A percentile compares a stretch with the other conserved stretches of the same genome.
Conservation (phyloP, 2,329 filamentous ascomycete species). For the Ophiostoma australiae region DNA sequence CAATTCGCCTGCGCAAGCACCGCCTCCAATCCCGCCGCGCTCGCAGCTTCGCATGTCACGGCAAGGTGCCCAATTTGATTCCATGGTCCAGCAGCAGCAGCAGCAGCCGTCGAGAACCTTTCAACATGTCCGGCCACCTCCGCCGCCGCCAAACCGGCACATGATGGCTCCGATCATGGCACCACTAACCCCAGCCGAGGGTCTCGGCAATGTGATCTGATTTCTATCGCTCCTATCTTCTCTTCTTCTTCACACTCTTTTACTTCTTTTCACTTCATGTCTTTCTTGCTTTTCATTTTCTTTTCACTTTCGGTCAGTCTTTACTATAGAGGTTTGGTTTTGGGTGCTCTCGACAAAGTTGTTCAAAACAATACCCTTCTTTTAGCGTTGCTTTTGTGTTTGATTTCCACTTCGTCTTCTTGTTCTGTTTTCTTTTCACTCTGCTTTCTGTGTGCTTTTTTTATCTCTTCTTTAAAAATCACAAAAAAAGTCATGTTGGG, state of each 20-base stretch:
- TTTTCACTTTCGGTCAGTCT: constrained; percentile 5
- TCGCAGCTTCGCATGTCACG: constrained; percentile 16
- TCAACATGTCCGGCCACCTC: constrained; percentile 29
- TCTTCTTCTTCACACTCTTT: background rate
- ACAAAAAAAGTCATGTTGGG: constrained; percentile 17
- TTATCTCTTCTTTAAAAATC: background rate
- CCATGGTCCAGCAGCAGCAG: constrained; percentile 12
- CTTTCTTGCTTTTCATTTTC: background rate
- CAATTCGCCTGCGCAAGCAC: constrained; percentile 17
- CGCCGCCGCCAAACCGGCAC: constrained; percentile 31
- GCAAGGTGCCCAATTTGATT: constrained; percentile 9
- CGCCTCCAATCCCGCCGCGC: constrained; percentile 15
- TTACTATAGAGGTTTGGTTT: constrained; percentile 13
- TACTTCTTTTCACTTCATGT: background rate
- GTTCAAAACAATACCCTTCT: constrained; percentile 14
- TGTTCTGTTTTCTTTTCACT: background rate
- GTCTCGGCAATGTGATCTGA: constrained; percentile 45
- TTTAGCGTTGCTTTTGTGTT: constrained; percentile 11
- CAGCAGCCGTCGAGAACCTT: constrained; percentile 14
- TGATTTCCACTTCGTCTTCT: background rate
- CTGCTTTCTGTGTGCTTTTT: background rate
- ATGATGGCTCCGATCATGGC: constrained; percentile 23
- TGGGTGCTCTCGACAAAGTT: constrained; percentile 12
- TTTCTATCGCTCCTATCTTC: background rate
- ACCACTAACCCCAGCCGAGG: constrained; percentile 38